A percentile compares a stretch with the other conserved stretches of the same genome.
Conservation (phyloP, 1,284 basidiomycete genomes). For the Vanrija sp. region DNA sequence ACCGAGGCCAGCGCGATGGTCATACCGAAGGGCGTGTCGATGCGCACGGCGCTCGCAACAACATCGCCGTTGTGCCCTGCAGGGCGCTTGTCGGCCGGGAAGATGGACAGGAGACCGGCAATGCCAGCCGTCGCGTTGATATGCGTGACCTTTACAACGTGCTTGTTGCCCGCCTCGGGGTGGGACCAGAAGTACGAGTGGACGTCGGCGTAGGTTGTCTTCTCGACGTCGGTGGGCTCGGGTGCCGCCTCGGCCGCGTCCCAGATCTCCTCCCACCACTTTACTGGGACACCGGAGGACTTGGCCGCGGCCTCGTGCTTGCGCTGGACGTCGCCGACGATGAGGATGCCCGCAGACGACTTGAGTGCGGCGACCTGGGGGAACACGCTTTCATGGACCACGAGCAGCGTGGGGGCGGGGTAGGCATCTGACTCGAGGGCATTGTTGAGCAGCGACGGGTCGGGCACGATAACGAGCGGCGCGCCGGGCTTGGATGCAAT, state of each 20-base stretch:
- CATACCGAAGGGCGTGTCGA: conserved; percentile 46
- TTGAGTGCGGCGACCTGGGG: conserved; percentile 17
- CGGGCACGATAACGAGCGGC: conserved; percentile 36
- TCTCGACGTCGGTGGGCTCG: background rate
- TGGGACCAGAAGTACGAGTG: conserved; percentile 39
- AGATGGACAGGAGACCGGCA: conserved; percentile 42
- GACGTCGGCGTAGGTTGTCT: conserved; percentile 14
- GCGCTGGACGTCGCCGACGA: conserved; percentile 34
- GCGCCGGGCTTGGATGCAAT: conserved; percentile 23
- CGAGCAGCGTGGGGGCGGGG: conserved; percentile 29
- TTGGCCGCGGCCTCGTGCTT: background rate
- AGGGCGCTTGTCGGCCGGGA: conserved; percentile 49
- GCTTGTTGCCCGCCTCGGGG: conserved; percentile 1
- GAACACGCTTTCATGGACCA: conserved; percentile 30
- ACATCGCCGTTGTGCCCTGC: conserved; percentile 31
- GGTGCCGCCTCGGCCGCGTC: conserved; percentile 25
- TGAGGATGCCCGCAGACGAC: conserved; percentile 20
- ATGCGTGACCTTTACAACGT: conserved; percentile 38
- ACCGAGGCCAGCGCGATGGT: conserved; percentile 40
- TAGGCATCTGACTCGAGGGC: conserved; percentile 22
- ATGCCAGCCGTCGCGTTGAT: conserved; percentile 48
- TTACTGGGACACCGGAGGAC: conserved; percentile 7
- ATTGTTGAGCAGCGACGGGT: conserved; percentile 21
- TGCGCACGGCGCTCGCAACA: conserved; percentile 34
- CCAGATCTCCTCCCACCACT: conserved; percentile 45